phyloP scores from a whole-genome alignment of 129 eudicot genomes.

The Silybum marianum region DNA sequence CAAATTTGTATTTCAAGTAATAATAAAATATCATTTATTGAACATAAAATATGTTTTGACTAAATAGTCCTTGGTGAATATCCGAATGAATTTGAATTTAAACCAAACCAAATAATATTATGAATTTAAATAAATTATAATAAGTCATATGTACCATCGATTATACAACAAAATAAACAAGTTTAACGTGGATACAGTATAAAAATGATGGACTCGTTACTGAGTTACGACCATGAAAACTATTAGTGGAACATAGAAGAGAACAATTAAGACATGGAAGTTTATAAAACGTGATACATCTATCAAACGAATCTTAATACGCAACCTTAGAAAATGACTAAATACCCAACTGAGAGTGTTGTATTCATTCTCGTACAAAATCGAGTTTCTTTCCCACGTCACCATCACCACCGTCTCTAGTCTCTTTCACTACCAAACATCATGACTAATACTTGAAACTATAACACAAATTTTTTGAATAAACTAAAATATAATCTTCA shows the following conservation, averaged over 20 bases:
- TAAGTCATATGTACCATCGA: background rate
- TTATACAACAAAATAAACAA: background rate
- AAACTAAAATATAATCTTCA: background rate
- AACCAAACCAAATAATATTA: background rate
- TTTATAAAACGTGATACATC: background rate
- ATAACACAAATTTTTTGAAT: background rate
- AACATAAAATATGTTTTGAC: background rate
- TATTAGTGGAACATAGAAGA: background rate
- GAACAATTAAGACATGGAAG: background rate
- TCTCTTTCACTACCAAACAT: background rate
- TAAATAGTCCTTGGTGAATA: background rate
- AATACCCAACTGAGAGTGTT: background rate
- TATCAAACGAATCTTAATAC: background rate
- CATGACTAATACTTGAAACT: background rate
- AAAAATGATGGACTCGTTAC: background rate
- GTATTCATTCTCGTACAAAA: background rate
- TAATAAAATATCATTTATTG: too few species aligned
- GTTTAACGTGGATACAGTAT: background rate
- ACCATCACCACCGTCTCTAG: background rate
- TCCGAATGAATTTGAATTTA: background rate
- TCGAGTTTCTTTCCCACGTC: background rate
- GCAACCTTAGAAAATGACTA: slow-evolving; percentile 14
- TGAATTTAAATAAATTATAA: background rate
- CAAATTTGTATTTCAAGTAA: background rate
- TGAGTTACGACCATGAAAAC: background rate